Evolutionary conservation across 2,329 filamentous ascomycete genomes (phyloP).

Genomic region (Canariomyces notabilis): DNA sequence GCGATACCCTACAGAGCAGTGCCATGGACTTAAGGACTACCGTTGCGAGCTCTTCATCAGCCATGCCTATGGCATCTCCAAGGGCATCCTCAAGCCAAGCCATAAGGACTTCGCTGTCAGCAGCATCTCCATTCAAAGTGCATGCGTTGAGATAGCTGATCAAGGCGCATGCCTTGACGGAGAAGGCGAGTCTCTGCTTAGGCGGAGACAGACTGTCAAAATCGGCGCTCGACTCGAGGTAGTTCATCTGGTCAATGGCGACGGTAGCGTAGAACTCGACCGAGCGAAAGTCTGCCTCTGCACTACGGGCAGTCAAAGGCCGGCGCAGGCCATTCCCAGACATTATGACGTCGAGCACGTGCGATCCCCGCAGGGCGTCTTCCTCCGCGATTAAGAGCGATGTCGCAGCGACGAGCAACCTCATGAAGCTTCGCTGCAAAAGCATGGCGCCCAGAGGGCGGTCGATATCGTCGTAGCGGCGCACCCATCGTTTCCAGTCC

Average conservation of each 20-base stretch:
- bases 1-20: constrained; percentile 70
- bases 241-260: constrained; percentile 75
- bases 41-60: constrained; percentile 69
- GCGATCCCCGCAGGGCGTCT: constrained; percentile 52
- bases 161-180: constrained; percentile 77
- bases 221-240: constrained; percentile 83
- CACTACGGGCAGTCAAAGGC: constrained; percentile 36
- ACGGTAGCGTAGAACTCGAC: constrained; percentile 65
- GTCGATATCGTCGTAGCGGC: constrained; percentile 73
- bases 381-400: constrained; percentile 65
- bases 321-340: constrained; percentile 46
- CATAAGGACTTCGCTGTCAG: constrained; percentile 73
- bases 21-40: constrained; percentile 78
- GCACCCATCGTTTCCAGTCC: constrained; percentile 84
- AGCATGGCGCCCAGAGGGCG: constrained; percentile 88
- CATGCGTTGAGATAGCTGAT: constrained; percentile 82
- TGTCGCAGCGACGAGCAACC: constrained; percentile 72
- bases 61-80: constrained; percentile 74
- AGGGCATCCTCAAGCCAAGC: constrained; percentile 82
- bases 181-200: constrained; percentile 81
- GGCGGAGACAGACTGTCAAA: constrained; percentile 81
- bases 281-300: constrained; percentile 50
- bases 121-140: constrained; percentile 73
- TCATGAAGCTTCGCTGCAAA: constrained; percentile 82
- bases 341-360: constrained; percentile 72